These are phyloP conservation scores for Helotiales sp. DNA, from an alignment of 2,329 filamentous ascomycete species.

Conservation along the genomic window DNA sequence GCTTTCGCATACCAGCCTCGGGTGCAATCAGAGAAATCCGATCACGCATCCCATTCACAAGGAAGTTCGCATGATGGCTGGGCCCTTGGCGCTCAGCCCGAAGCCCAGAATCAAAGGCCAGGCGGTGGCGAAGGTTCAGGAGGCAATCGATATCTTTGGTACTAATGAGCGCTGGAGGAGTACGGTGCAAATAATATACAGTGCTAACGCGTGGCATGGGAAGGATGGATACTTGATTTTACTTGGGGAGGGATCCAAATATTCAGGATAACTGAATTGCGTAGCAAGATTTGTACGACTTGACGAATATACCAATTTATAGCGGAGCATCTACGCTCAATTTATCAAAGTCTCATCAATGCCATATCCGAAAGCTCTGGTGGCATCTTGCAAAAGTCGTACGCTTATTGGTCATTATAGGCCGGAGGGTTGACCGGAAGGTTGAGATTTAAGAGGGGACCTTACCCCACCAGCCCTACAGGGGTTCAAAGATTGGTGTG, in stretches of 20 bases:
- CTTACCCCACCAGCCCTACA: conserved; percentile 6
- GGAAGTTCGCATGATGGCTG: not conserved
- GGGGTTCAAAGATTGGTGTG: not conserved
- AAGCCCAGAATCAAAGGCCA: not conserved
- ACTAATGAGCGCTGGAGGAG: not conserved
- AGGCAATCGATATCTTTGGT: conserved; percentile 8
- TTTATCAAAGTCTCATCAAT: too few species aligned
- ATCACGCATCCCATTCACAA: not conserved
- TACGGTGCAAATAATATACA: not conserved
- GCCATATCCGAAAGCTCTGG: too few species aligned
- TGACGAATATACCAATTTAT: not conserved
- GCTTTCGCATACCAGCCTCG: not conserved
- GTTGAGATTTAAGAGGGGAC: conserved; percentile 5
- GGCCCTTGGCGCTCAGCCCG: not conserved
- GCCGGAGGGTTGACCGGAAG: conserved; percentile 22
- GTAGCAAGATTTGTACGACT: not conserved
- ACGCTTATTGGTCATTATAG: not conserved
- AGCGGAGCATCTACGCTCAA: not conserved
- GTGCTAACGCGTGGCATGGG: not conserved
- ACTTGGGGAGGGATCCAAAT: not conserved
- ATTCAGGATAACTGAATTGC: not conserved
- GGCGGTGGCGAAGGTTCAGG: conserved; percentile 1
- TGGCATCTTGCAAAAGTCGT: too few species aligned
- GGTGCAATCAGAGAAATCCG: not conserved
- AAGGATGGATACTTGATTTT: not conserved